Base-by-base conservation (phyloP, 176 grass and related monocot species). In the Aechmea fasciata region DNA sequence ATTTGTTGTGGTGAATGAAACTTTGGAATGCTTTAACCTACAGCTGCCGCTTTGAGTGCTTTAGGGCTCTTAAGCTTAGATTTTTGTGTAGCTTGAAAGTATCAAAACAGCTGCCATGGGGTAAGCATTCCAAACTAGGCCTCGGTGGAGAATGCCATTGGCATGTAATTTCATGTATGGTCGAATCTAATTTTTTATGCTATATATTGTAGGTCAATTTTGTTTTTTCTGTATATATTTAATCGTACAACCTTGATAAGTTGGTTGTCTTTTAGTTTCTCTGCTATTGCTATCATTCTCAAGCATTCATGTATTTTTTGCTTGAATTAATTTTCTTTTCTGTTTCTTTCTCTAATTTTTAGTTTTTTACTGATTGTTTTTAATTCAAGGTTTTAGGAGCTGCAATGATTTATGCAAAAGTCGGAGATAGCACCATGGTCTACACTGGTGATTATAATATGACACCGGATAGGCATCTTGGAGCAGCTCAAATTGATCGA, bases 381-480 rank as follows among this genome's bases (percentile, higher is more conserved):
- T 71, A 69, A 75, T 50, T 49, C 48, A 77, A 96, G 93, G 93
- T 97, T 65, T 57, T 97, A 70, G 93, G 93, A 53, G 93, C 93
- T 81, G 93, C 82, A 74, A 97, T 97, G 93, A 81, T 92, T 69
- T 97, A 97, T 87, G 86, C 84, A 72, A 86, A 85, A 81, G 93
- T 83, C 77, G 86, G 86, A 66, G 79, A 90, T 50, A 82, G 68
- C 77, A 69, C 78, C 74, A 81, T 97, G 79, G 81, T 97, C 22
- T 97, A 97, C 68, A 92, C 93, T 0, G 93, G 89, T 13, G 93
- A 97, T 87, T 97, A 97, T 77, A 97, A 92, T 79, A 97, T 97
- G 93, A 92, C 93, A 77, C 89, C 93, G 49, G 93, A 97, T 81
- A 86, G 93, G 77, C 89, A 97, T 90, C 93, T 97, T 72, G 89